Base-by-base conservation (phyloP, 2,329 filamentous ascomycete genomes). In the Xylariaceae sp. region DNA sequence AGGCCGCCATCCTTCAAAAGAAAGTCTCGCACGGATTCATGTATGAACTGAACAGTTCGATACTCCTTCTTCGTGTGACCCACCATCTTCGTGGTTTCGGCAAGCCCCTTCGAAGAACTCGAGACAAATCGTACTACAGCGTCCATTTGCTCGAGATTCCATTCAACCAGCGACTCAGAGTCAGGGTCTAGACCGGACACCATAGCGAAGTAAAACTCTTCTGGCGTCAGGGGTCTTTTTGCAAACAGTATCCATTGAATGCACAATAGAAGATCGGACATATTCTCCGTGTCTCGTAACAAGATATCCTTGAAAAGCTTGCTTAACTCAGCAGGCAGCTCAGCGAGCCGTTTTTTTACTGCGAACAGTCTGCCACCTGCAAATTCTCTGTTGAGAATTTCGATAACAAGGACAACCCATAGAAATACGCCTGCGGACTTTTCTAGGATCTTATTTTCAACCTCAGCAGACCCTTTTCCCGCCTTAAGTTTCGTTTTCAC, bases 1-100 rank as follows among this genome's bases (percentile, higher is more conserved):
- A 73, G 53, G 0, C 73, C 71, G 0, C 60, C 52, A 1, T 71
- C 68, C 7, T 69, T 69, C 2, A 77, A 18, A 0, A 81, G 64
- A 42, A 75, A 80, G 10, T 80, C 76, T 1, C 70, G 61, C 0
- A 80, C 75, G 0, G 77, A 78, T 55, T 80, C 75, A 38, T 81
- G 77, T 5, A 81, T 80, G 59, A 81, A 82, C 51, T 82, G 79
- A 0, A 81, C 73, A 0, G 57, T 73, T 0, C 58, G 59, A 0
- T n/a, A 0, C 4, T 65, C 58, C 0, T 63, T 59, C 13, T 61
- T 69, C 0, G 71, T 73, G 1, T n/a, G n/a, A n/a, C n/a, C n/a
- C n/a, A n/a, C n/a, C n/a, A 63, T 59, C 13, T 61, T 69, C 0
- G 71, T 73, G 1, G 73, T 54, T 48, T 81, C 77, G 0, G 71